Conservation (phyloP, 2,329 filamentous ascomycete species). For the Cladosporium sp. region DNA sequence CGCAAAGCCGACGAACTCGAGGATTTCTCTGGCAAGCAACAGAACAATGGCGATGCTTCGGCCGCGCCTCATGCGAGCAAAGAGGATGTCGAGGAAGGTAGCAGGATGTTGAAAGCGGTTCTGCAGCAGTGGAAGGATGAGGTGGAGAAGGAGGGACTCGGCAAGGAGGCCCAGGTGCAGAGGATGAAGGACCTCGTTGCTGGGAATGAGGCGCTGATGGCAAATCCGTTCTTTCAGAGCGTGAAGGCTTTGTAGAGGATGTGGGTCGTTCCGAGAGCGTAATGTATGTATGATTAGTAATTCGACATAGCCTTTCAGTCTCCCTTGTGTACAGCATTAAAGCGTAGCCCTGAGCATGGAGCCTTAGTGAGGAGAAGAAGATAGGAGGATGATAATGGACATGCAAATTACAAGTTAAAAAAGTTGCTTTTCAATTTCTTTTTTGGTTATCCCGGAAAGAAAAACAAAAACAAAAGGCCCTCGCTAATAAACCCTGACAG, state of each 20-base stretch:
- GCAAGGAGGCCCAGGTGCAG: conserved; percentile 69
- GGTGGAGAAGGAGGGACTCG: conserved; percentile 54
- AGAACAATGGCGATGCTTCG: conserved; percentile 36
- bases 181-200: conserved; percentile 76
- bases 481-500: conserved; percentile 9
- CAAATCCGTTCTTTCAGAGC: conserved; percentile 64
- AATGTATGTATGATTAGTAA: too few relatives aligned
- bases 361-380: too few relatives aligned
- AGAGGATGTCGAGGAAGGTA: conserved; percentile 86
- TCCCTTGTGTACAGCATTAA: too few relatives aligned
- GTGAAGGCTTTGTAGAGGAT: conserved; percentile 42
- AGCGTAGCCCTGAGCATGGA: too few relatives aligned
- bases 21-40: conserved; percentile 82
- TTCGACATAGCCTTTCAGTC: too few relatives aligned
- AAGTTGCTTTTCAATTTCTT: not conserved
- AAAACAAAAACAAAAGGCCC: not conserved
- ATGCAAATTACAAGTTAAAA: not conserved
- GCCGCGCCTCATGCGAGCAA: conserved; percentile 60
- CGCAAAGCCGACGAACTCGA: conserved; percentile 97
- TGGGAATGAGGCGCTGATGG: conserved; percentile 61
- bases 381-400: too few relatives aligned
- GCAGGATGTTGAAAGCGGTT: conserved; percentile 75
- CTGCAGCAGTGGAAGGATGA: conserved; percentile 78
- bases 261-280: too few relatives aligned
- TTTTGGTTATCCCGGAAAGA: not conserved